phyloP scores from a whole-genome alignment of 2,329 filamentous ascomycete species.

The Exophiala xenobiotica region DNA sequence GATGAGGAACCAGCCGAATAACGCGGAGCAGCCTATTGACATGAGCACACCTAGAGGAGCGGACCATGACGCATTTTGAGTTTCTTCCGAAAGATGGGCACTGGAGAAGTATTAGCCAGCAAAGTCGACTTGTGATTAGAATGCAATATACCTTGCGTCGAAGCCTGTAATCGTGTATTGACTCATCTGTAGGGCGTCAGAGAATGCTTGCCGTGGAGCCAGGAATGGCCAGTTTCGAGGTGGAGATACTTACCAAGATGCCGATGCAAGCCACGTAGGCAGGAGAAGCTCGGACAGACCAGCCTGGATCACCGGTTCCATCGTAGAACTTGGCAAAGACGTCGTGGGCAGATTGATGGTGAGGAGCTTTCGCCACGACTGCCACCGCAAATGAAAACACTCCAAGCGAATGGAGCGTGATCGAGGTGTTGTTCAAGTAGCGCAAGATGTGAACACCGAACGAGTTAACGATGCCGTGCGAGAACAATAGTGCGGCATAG shows the following conservation, averaged over 20 bases:
- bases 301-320: constrained; percentile 54
- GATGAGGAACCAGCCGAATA: constrained; percentile 62
- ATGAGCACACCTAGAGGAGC: constrained; percentile 60
- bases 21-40: constrained; percentile 55
- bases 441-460: constrained; percentile 58
- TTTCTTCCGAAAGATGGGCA: constrained; percentile 60
- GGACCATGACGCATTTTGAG: constrained; percentile 55
- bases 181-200: background rate
- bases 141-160: constrained; percentile 19
- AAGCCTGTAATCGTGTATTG: constrained; percentile 54
- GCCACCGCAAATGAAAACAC: constrained; percentile 55
- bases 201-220: too few species aligned
- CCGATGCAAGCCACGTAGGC: constrained; percentile 58
- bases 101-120: constrained; percentile 23
- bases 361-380: constrained; percentile 58
- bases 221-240: too few species aligned
- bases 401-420: constrained; percentile 55
- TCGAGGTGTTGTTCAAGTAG: constrained; percentile 58
- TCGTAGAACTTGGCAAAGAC: constrained; percentile 57
- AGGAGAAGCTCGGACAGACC: constrained; percentile 53
- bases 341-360: constrained; percentile 54
- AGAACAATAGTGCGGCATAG: constrained; percentile 57
- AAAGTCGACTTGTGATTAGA: background rate
- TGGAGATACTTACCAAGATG: constrained; percentile 39
- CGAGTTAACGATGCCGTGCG: constrained; percentile 57